phyloP scores from a whole-genome alignment of 352 stramenopile genomes.

The Pythium dissimile region DNA sequence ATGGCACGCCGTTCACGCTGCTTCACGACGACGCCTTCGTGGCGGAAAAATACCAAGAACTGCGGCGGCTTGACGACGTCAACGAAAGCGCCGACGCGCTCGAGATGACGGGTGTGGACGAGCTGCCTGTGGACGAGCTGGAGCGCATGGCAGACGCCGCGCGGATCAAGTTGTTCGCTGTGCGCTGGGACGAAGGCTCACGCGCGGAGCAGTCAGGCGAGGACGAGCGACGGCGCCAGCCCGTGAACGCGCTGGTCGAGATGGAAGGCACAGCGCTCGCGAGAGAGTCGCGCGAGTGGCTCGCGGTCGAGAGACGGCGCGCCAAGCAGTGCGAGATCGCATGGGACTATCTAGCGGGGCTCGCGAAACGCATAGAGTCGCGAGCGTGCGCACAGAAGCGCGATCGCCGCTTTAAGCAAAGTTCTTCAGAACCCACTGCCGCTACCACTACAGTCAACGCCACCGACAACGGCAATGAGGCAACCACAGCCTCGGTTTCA shows the following conservation, averaged over 20 bases:
- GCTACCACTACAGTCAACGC: too few relatives aligned
- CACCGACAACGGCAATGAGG: too few relatives aligned
- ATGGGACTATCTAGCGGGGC: slow-evolving; percentile 15
- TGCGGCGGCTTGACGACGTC: slow-evolving; percentile 9
- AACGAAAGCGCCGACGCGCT: slow-evolving; percentile 22
- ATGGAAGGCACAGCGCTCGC: slow-evolving; percentile 18
- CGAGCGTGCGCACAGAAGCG: neutral
- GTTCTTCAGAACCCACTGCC: too few relatives aligned
- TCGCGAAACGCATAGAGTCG: neutral
- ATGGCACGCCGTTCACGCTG: slow-evolving; percentile 63
- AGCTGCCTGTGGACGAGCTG: slow-evolving; percentile 53
- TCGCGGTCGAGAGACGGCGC: slow-evolving; percentile 9
- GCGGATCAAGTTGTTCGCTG: slow-evolving; percentile 50
- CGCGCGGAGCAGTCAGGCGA: neutral
- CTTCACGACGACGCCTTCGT: slow-evolving; percentile 71
- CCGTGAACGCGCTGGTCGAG: slow-evolving; percentile 4
- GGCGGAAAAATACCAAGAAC: slow-evolving; percentile 59
- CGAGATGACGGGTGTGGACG: slow-evolving; percentile 46
- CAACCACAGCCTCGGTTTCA: too few relatives aligned
- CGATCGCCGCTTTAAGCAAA: neutral
- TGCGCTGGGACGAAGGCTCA: neutral
- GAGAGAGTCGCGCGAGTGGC: neutral
- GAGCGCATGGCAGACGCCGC: slow-evolving; percentile 51
- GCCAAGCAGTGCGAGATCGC: slow-evolving; percentile 22
- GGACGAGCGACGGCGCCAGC: neutral